Percentiles rank a stretch among this genome's conserved stretches.
phyloP scores from a whole-genome alignment of 257 asterid species.

The Osmanthus fragrans region DNA sequence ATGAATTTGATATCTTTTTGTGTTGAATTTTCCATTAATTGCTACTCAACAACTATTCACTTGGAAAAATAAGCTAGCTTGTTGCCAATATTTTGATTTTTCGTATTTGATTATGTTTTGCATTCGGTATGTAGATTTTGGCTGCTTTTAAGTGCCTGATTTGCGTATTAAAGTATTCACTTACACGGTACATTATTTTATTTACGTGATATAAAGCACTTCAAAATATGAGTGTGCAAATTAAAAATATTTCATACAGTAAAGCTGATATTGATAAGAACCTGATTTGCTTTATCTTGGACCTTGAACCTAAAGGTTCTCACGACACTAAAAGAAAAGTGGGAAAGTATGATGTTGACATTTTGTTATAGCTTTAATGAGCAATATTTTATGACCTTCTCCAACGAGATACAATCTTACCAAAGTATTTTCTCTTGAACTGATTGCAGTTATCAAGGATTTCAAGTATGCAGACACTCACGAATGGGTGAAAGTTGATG shows the following conservation, averaged over 20 bases:
- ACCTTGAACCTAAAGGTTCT: not conserved
- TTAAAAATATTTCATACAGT: not conserved
- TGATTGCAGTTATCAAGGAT: constrained; percentile 73
- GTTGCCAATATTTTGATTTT: not conserved
- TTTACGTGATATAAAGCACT: not conserved
- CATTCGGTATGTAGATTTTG: not conserved
- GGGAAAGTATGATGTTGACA: not conserved
- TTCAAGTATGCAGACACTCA: constrained; percentile 88
- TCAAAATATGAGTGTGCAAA: not conserved
- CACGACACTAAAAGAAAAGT: not conserved
- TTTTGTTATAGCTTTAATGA: not conserved
- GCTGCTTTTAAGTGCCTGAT: not conserved
- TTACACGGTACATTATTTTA: not conserved
- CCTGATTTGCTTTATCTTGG: not conserved
- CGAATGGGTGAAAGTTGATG: constrained; percentile 92
- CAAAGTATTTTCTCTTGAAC: constrained; percentile 3
- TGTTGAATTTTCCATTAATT: not conserved
- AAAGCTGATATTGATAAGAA: not conserved
- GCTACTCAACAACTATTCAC: not conserved
- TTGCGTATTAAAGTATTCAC: not conserved
- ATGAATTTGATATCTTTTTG: not conserved
- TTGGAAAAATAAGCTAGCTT: not conserved
- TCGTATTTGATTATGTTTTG: not conserved
- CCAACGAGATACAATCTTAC: not conserved
- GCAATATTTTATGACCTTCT: not conserved